These are phyloP conservation scores for Volvox reticuliferus DNA, from an alignment of 139 green algal genomes.

Conservation along the genomic window DNA sequence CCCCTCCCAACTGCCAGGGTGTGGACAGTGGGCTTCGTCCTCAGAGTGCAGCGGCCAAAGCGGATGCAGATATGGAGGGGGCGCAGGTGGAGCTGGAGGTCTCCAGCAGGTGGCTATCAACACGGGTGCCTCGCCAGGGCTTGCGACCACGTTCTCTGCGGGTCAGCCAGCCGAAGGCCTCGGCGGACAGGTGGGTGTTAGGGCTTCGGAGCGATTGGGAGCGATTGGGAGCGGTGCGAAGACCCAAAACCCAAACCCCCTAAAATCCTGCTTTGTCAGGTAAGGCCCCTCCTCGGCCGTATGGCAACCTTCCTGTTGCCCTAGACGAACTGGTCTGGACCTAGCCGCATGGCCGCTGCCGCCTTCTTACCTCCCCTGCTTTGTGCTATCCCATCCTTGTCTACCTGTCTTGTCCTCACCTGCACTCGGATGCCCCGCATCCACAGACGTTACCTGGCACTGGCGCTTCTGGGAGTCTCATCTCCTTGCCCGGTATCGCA, in stretches of 20 bases:
- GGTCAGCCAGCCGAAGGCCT: background rate
- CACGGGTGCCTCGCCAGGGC: slow-evolving; percentile 10
- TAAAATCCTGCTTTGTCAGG: too few relatives aligned
- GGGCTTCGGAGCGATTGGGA: too few relatives aligned
- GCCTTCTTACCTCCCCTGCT: too few relatives aligned
- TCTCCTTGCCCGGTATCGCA: background rate
- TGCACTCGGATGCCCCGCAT: background rate
- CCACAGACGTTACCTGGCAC: slow-evolving; percentile 27
- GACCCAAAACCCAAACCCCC: too few relatives aligned
- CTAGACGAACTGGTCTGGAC: too few relatives aligned
- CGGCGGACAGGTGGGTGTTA: slow-evolving; percentile 6
- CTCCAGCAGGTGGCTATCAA: slow-evolving; percentile 15
- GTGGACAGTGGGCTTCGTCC: background rate
- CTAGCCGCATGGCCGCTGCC: too few relatives aligned
- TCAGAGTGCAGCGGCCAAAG: background rate
- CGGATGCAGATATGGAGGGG: background rate
- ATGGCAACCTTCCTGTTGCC: too few relatives aligned
- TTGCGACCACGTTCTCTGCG: slow-evolving; percentile 21
- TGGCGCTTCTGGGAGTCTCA: slow-evolving; percentile 20
- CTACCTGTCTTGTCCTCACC: too few relatives aligned
- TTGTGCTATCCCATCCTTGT: too few relatives aligned
- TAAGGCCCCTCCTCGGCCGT: too few relatives aligned
- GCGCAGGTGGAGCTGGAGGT: background rate
- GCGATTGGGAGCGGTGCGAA: too few relatives aligned
- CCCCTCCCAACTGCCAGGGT: background rate